A percentile compares a stretch with the other conserved stretches of the same genome.
These are phyloP conservation scores for Metschnikowia kunwiensis DNA, from an alignment of 805 yeast species.

Conservation along the genomic window DNA sequence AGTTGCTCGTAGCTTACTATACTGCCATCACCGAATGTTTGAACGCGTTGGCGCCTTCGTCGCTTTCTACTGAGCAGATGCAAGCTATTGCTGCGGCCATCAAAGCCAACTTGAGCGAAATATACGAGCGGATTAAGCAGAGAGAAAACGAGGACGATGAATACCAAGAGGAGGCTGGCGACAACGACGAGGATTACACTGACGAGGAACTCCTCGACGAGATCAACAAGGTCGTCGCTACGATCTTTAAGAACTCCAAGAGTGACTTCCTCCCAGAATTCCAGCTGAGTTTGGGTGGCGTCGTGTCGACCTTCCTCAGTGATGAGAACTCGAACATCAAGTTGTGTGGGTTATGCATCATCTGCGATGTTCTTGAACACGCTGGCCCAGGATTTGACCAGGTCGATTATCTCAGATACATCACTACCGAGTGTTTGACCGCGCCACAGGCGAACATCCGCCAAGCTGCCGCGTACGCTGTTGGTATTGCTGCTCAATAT, in stretches of 20 bases:
- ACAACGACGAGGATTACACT: constrained; percentile 77
- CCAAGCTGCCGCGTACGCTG: constrained; percentile 80
- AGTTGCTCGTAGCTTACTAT: constrained; percentile 75
- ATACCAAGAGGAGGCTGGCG: constrained; percentile 81
- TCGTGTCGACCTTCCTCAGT: constrained; percentile 56
- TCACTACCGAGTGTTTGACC: constrained; percentile 63
- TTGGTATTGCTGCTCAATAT: constrained; percentile 82
- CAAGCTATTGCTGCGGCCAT: constrained; percentile 56
- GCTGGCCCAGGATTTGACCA: constrained; percentile 68
- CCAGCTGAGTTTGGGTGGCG: constrained; percentile 55
- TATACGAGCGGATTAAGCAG: constrained; percentile 64
- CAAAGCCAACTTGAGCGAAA: constrained; percentile 58
- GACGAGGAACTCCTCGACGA: constrained; percentile 91
- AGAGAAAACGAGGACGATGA: constrained; percentile 81
- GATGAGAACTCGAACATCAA: constrained; percentile 68
- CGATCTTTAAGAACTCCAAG: constrained; percentile 63
- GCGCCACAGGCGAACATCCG: constrained; percentile 70
- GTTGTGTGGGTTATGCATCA: constrained; percentile 74
- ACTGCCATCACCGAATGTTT: constrained; percentile 65
- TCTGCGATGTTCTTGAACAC: constrained; percentile 78
- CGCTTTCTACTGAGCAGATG: constrained; percentile 56
- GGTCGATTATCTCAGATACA: constrained; percentile 60
- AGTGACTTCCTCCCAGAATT: constrained; percentile 60
- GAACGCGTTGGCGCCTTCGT: constrained; percentile 61
- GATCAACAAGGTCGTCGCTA: constrained; percentile 68